phyloP scores from a whole-genome alignment of 1,284 basidiomycete species.

The Malassezia pachydermatis region DNA sequence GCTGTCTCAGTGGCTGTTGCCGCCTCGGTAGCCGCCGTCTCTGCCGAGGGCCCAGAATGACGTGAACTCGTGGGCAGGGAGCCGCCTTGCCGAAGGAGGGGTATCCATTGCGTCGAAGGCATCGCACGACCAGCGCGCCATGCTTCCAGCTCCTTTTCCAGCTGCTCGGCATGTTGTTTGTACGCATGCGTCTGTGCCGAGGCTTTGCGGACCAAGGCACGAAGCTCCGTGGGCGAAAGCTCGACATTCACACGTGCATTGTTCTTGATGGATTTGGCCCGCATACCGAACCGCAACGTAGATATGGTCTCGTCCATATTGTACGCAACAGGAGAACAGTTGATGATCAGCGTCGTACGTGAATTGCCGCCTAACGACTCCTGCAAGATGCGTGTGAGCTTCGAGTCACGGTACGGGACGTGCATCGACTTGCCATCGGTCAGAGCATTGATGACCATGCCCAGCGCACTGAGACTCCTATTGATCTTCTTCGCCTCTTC shows the following conservation, averaged over 20 bases:
- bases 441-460: slow-evolving; percentile 98
- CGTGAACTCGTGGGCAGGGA: too few species aligned
- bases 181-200: background rate
- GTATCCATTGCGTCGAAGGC: slow-evolving; percentile 50
- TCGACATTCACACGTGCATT: slow-evolving; percentile 97
- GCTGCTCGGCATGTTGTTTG: slow-evolving; percentile 61
- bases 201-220: slow-evolving; percentile 78
- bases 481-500: slow-evolving; percentile 99
- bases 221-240: slow-evolving; percentile 89
- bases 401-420: slow-evolving; percentile 91
- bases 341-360: slow-evolving; percentile 95
- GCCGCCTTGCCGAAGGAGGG: background rate
- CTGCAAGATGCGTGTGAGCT: slow-evolving; percentile 82
- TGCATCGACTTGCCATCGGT: slow-evolving; percentile 88
- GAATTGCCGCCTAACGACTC: slow-evolving; percentile 97
- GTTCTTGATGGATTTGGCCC: slow-evolving; percentile 99
- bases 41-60: too few species aligned
- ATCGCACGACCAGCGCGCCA: slow-evolving; percentile 85
- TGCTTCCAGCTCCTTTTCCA: slow-evolving; percentile 80
- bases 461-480: slow-evolving; percentile 90
- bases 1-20: background rate
- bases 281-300: slow-evolving; percentile 84
- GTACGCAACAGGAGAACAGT: slow-evolving; percentile 92
- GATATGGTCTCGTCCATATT: slow-evolving; percentile 95
- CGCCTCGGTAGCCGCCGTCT: background rate